phyloP scores from a whole-genome alignment of 2,329 filamentous ascomycete genomes.

The Claviceps sp. region DNA sequence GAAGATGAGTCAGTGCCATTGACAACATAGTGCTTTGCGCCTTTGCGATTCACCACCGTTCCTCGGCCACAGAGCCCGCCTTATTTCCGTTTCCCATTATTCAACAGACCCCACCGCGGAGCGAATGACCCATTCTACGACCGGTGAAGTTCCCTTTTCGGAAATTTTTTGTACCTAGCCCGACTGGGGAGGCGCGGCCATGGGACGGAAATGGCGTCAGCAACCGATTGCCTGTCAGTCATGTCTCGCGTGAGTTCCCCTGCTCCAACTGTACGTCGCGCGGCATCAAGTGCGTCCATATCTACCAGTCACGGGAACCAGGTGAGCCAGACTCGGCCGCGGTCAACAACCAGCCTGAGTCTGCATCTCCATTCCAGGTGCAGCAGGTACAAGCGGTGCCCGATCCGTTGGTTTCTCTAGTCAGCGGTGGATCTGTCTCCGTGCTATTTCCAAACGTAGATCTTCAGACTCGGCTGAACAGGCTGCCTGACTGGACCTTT shows the following conservation, averaged over 20 bases:
- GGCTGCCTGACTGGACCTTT: not conserved
- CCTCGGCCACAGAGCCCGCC: no score
- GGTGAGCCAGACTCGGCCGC: not conserved
- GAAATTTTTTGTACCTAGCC: no score
- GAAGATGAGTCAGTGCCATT: no score
- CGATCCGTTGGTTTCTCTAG: not conserved
- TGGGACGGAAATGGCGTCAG: conserved; percentile 18
- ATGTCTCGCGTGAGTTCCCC: conserved; percentile 19
- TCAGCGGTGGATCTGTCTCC: not conserved
- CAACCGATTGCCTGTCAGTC: conserved; percentile 20
- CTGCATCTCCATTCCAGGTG: not conserved
- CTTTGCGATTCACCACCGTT: no score
- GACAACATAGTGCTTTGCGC: no score
- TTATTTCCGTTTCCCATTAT: no score
- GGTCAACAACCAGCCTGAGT: not conserved
- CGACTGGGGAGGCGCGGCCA: conserved; percentile 1
- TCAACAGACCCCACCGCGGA: no score
- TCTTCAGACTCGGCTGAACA: conserved; percentile 1
- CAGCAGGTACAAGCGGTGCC: not conserved
- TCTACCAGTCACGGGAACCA: conserved; percentile 1
- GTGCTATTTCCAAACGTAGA: not conserved
- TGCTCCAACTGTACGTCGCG: conserved; percentile 20
- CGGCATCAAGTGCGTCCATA: conserved; percentile 14
- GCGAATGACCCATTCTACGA: no score
- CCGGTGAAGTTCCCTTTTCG: no score